Percentiles rank a stretch among this genome's conserved stretches.
These are phyloP conservation scores for Corymbia calophylla DNA, from an alignment of 441 rosid species.

Conservation along the genomic window DNA sequence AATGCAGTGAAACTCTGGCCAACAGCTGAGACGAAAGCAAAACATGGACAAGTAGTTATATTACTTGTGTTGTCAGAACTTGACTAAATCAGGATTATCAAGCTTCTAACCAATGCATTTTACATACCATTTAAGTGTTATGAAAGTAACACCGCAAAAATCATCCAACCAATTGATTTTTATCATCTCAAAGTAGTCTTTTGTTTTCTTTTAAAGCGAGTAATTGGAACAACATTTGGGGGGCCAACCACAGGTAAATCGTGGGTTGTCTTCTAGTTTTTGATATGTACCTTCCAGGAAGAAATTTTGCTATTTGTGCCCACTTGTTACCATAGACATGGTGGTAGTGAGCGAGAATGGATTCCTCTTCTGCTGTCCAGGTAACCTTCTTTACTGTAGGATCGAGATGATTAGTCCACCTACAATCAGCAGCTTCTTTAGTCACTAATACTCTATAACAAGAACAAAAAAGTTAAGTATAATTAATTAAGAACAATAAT, in stretches of 20 bases:
- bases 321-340: constrained; percentile 20
- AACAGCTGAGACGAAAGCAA: not conserved
- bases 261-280: not conserved
- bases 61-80: not conserved
- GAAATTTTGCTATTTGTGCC: constrained; percentile 16
- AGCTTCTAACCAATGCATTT: not conserved
- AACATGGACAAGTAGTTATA: not conserved
- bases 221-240: not conserved
- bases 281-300: constrained; percentile 22
- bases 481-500: not conserved
- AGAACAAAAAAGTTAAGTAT: not conserved
- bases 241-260: not conserved
- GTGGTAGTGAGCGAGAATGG: constrained; percentile 7
- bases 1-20: not conserved
- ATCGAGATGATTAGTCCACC: constrained; percentile 25
- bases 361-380: constrained; percentile 21
- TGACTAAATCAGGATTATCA: not conserved
- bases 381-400: constrained; percentile 18
- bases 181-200: not conserved
- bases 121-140: not conserved
- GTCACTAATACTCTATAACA: not conserved
- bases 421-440: not conserved
- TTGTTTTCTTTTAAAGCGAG: not conserved
- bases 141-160: not conserved
- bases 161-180: not conserved